phyloP scores from a whole-genome alignment of 176 grass and related monocot genomes.

The Triticum dicoccoides region DNA sequence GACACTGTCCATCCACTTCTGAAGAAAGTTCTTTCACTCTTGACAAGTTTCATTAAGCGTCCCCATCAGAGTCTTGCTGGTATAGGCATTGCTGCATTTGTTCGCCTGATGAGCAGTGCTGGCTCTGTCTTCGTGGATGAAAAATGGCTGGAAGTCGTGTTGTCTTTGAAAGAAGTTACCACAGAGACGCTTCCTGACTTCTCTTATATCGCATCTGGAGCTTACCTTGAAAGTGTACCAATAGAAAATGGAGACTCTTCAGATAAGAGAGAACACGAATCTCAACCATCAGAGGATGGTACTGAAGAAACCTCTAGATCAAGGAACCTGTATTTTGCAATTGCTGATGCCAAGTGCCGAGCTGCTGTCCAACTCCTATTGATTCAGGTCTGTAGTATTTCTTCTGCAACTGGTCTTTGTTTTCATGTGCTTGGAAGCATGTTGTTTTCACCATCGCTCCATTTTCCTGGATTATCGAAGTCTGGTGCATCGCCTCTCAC shows the following conservation, averaged over 20 bases:
- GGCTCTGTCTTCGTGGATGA: conserved; percentile 88
- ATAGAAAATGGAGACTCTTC: conserved; percentile 58
- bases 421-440: conserved; percentile 9
- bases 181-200: conserved; percentile 91
- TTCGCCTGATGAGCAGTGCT: conserved; percentile 96
- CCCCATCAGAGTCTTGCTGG: conserved; percentile 99
- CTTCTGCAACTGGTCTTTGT: conserved; percentile 1
- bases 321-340: conserved; percentile 85
- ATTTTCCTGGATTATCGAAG: conserved; percentile 18
- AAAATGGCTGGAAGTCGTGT: conserved; percentile 85
- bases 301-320: conserved; percentile 65
- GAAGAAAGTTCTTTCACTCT: conserved; percentile 83
- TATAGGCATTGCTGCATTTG: conserved; percentile 97
- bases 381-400: conserved; percentile 75
- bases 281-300: conserved; percentile 53
- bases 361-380: conserved; percentile 97
- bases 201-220: conserved; percentile 76
- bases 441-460: not conserved
- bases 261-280: conserved; percentile 51
- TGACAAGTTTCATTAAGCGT: conserved; percentile 97
- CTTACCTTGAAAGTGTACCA: conserved; percentile 58
- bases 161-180: conserved; percentile 91
- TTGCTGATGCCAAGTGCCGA: conserved; percentile 92
- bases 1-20: conserved; percentile 90
- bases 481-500: not conserved